These are phyloP conservation scores for Zymoseptoria ardabiliae DNA, from an alignment of 2,329 filamentous ascomycete species.

Conservation along the genomic window DNA sequence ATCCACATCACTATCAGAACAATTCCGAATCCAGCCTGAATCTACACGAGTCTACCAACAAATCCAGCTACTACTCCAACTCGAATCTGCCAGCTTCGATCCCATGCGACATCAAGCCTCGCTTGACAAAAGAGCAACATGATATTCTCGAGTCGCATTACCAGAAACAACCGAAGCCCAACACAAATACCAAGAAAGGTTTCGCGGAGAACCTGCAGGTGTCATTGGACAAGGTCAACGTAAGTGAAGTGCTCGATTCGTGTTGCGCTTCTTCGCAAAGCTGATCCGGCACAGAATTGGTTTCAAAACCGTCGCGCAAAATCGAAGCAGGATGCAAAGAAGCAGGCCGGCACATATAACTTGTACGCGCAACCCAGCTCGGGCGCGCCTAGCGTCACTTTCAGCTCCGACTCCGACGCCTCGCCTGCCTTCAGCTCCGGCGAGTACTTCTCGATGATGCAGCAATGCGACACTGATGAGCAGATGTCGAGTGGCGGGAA, in stretches of 20 bases:
- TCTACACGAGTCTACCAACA: neutral
- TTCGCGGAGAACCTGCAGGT: conserved; percentile 43
- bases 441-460: conserved; percentile 29
- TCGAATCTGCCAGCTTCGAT: conserved; percentile 20
- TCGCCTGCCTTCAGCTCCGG: conserved; percentile 26
- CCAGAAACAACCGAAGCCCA: conserved; percentile 43
- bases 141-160: conserved; percentile 46
- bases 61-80: conserved; percentile 8
- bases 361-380: conserved; percentile 18
- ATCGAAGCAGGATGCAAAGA: conserved; percentile 47
- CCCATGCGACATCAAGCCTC: conserved; percentile 42
- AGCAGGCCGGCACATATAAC: conserved; percentile 29
- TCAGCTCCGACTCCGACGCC: conserved; percentile 26
- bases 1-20: neutral
- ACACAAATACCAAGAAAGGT: conserved; percentile 43
- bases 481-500: conserved; percentile 7
- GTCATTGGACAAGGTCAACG: conserved; percentile 48
- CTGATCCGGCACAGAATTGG: conserved; percentile 43
- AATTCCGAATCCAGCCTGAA: neutral
- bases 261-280: neutral
- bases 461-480: conserved; percentile 17
- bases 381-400: conserved; percentile 13
- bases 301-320: conserved; percentile 48
- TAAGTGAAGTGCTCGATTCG: conserved; percentile 26
- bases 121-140: conserved; percentile 47